Conservation (phyloP, 257 asterid species). For the Solanum sitiens region DNA sequence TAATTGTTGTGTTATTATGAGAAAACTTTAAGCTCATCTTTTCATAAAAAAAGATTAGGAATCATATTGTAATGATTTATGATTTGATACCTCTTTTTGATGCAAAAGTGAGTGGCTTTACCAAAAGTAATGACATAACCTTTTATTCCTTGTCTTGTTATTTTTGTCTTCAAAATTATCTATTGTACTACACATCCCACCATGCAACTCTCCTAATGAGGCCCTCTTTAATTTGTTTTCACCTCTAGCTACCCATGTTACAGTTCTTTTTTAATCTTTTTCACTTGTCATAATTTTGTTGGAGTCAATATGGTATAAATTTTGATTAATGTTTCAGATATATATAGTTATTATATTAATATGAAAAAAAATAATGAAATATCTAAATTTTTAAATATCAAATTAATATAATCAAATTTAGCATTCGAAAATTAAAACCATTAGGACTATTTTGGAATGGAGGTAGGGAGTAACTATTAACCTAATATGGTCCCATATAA, state of each 20-base stretch:
- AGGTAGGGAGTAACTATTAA: neutral
- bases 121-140: neutral
- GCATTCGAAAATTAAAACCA: no score
- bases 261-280: neutral
- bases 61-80: neutral
- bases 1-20: neutral
- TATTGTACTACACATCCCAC: neutral
- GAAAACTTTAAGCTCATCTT: neutral
- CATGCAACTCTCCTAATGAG: neutral
- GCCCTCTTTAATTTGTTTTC: neutral
- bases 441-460: neutral
- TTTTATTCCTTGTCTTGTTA: neutral
- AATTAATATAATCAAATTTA: no score
- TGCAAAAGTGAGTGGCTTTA: neutral
- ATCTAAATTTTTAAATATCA: no score
- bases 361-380: no score
- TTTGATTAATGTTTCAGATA: no score
- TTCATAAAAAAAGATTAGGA: neutral
- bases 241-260: neutral
- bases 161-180: neutral
- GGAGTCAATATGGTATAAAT: no score
- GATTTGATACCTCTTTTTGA: neutral
- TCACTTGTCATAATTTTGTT: neutral
- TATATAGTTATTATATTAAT: no score
- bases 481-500: neutral